Evolutionary conservation across 2,329 filamentous ascomycete species (phyloP), one percentile per base, ranked within the genome.

Genomic region (Colletotrichum truncatum): DNA sequence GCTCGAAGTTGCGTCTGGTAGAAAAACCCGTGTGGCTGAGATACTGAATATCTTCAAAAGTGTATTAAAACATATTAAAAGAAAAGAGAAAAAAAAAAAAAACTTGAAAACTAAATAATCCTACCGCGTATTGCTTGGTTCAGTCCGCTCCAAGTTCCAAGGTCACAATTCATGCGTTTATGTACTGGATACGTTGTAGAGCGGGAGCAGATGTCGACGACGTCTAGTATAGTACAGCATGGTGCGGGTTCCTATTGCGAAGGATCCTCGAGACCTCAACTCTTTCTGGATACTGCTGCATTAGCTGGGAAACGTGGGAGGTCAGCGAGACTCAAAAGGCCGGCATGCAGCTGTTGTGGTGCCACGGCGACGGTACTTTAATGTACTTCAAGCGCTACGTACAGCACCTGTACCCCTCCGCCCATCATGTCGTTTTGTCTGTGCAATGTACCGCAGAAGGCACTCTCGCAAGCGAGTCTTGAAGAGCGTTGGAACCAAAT

Each of bases 231-330:
- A 38, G 45, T 53, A 56, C 41, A 56, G 26, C 57, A 41, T 9
- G 28, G 28, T 9, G 43, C 36, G 43, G 39, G 43, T 26, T 46
- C 32, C 57, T 49, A 10, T 18, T 38, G 57, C 25, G 5, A 63
- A 34, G 30, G 63, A 66, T 63, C 63, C 43, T 46, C 49, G 23
- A 56, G 14, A 10, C 8, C 16, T 49, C 30, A 38, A 45, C 63
- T 38, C 6, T 56, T 66, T 66, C 51, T 11, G 57, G 63, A 66
- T 41, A 10, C 32, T 48, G 11, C 23, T 66, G 63, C 63, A 66
- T 66, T 63, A 66, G 63, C 34, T 38, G 18, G 45, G 45, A 43
- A 55, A 62, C 36, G 28, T 25, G 57, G 49, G 51, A 56, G 49
- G 49, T 52, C 63, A 63, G 57, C 49, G 32, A 62, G 41, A 43